phyloP scores from a whole-genome alignment of 2,329 filamentous ascomycete genomes.

The Penicillium sp. region DNA sequence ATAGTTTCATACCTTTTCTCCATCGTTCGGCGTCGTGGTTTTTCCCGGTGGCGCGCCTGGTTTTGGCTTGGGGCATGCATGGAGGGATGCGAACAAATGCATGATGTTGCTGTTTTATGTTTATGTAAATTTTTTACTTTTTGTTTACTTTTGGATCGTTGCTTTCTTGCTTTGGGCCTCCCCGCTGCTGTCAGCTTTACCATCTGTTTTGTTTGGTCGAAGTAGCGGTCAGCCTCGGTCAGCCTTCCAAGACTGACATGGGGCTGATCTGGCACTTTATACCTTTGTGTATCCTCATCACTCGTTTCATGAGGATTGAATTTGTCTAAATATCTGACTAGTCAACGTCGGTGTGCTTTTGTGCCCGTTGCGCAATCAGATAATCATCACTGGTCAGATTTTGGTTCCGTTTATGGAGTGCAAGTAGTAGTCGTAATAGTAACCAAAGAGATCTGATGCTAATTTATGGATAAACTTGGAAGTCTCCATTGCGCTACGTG shows the following conservation, averaged over 20 bases:
- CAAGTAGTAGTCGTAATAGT: not conserved
- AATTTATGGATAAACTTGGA: not conserved
- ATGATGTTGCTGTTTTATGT: not conserved
- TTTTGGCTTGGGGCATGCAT: constrained; percentile 2
- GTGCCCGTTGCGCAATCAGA: not conserved
- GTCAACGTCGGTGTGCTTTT: not conserved
- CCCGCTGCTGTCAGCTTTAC: constrained; percentile 1
- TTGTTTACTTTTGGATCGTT: not conserved
- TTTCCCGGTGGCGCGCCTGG: constrained; percentile 12
- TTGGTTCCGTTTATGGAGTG: not conserved
- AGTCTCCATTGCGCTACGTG: too few relatives aligned
- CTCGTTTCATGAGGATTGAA: not conserved
- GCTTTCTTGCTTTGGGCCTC: not conserved
- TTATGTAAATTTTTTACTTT: not conserved
- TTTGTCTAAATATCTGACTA: not conserved
- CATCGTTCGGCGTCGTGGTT: constrained; percentile 21
- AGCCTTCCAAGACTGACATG: not conserved
- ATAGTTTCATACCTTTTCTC: constrained; percentile 8
- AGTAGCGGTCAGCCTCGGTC: not conserved
- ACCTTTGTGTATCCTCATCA: not conserved
- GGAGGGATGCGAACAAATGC: constrained; percentile 8
- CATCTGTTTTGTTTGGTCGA: not conserved
- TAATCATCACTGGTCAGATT: not conserved
- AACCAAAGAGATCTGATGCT: too few relatives aligned
- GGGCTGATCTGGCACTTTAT: not conserved